Conservation (phyloP, 257 asterid species). For the Schizonepeta tenuifolia region DNA sequence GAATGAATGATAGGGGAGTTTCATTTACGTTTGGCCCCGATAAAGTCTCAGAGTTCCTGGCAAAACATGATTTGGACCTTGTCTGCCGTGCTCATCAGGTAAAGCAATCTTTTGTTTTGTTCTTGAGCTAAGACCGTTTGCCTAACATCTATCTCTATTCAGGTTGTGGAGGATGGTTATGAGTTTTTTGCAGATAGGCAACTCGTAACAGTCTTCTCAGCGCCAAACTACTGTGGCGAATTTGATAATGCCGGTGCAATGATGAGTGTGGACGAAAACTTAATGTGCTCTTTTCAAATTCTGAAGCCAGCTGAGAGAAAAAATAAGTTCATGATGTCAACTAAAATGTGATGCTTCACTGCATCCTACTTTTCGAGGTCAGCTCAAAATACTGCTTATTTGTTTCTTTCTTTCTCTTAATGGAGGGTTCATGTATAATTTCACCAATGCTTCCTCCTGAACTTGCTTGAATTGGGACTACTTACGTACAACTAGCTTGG, state of each 20-base stretch:
- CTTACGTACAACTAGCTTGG: background rate
- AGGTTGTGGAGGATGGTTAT: slow-evolving; percentile 68
- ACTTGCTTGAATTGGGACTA: slow-evolving; percentile 3
- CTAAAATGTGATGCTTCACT: slow-evolving; percentile 50
- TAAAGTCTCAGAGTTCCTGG: slow-evolving; percentile 57
- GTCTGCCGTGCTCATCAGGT: slow-evolving; percentile 77
- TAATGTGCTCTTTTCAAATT: slow-evolving; percentile 58
- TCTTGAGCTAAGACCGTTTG: background rate
- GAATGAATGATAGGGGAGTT: slow-evolving; percentile 70
- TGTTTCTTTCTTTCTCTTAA: background rate
- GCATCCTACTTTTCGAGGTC: slow-evolving; percentile 41
- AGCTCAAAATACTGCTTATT: slow-evolving; percentile 26
- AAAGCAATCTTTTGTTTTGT: slow-evolving; percentile 18
- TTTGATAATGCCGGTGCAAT: slow-evolving; percentile 64
- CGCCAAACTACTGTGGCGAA: slow-evolving; percentile 64
- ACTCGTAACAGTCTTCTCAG: slow-evolving; percentile 61
- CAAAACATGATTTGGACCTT: slow-evolving; percentile 60
- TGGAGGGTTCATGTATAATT: background rate
- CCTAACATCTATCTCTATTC: slow-evolving; percentile 26
- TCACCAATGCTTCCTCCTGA: background rate
- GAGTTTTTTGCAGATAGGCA: slow-evolving; percentile 67
- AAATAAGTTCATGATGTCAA: slow-evolving; percentile 57
- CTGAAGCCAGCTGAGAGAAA: slow-evolving; percentile 62
- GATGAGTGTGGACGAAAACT: slow-evolving; percentile 58
- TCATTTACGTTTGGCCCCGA: slow-evolving; percentile 66